A percentile compares a stretch with the other conserved stretches of the same genome.
Evolutionary conservation across 2,329 filamentous ascomycete genomes (phyloP).

Genomic region (Venturiaceae sp.): DNA sequence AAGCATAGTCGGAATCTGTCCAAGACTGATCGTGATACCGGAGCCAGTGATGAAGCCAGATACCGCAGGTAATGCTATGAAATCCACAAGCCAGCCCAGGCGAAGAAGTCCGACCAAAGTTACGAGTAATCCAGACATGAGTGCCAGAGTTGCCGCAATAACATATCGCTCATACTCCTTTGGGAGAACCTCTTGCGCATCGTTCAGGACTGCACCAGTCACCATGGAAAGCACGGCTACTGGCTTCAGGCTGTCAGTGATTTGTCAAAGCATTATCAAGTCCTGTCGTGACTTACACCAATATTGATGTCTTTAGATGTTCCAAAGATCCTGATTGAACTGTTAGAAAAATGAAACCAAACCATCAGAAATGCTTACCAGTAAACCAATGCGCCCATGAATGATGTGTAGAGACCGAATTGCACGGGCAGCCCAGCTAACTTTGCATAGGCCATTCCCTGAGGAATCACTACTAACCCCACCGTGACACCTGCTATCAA

Average conservation of each 20-base stretch:
- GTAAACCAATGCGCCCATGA: constrained; percentile 90
- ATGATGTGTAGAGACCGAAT: constrained; percentile 88
- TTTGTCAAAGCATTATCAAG: neutral
- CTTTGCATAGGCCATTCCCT: constrained; percentile 84
- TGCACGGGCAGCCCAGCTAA: constrained; percentile 71
- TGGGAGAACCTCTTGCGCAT: constrained; percentile 48
- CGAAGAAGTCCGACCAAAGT: constrained; percentile 70
- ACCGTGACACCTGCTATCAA: constrained; percentile 47
- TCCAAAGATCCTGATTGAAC: constrained; percentile 54
- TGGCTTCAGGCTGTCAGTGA: constrained; percentile 42
- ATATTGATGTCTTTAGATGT: constrained; percentile 99
- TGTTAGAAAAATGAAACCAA: constrained; percentile 19
- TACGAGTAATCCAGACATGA: constrained; percentile 73
- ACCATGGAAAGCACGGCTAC: constrained; percentile 94
- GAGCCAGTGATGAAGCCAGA: constrained; percentile 98
- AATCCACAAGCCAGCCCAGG: constrained; percentile 82
- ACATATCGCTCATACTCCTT: constrained; percentile 46
- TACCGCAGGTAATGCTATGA: constrained; percentile 84
- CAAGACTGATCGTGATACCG: constrained; percentile 75
- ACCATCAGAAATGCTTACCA: constrained; percentile 41
- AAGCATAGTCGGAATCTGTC: constrained; percentile 74
- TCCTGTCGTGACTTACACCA: constrained; percentile 50
- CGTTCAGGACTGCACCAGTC: constrained; percentile 68
- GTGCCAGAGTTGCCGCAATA: constrained; percentile 69
- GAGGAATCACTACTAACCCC: constrained; percentile 79